Evolutionary conservation across 1,284 basidiomycete species (phyloP).

Genomic region (Puccinia triticina): DNA sequence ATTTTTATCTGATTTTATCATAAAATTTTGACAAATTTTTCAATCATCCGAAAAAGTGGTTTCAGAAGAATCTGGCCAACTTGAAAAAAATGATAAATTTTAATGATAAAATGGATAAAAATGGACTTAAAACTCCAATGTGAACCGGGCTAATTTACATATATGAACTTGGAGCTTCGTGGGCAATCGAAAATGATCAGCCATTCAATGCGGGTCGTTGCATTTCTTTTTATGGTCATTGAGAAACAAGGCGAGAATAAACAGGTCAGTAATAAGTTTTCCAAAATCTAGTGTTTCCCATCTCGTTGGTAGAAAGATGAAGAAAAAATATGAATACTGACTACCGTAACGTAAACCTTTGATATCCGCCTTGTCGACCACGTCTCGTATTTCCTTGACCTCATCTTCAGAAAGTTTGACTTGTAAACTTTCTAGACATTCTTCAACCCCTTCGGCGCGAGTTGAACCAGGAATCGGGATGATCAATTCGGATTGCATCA

Average conservation of each 20-base stretch:
- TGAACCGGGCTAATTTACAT: too few relatives aligned
- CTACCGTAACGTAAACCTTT: constrained; percentile 39
- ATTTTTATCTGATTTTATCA: too few relatives aligned
- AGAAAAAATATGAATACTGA: not conserved
- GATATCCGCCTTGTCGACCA: constrained; percentile 30
- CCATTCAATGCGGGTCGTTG: not conserved
- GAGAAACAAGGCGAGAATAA: not conserved
- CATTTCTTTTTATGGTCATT: not conserved
- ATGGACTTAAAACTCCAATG: too few relatives aligned
- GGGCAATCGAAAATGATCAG: not conserved
- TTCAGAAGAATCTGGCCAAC: too few relatives aligned
- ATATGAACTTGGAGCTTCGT: not conserved
- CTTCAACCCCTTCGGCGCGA: constrained; percentile 41
- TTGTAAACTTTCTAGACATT: constrained; percentile 22
- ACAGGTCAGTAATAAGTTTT: not conserved
- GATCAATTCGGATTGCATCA: constrained; percentile 59
- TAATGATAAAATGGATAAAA: too few relatives aligned
- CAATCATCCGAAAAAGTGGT: too few relatives aligned
- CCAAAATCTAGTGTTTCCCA: not conserved
- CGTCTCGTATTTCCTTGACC: not conserved
- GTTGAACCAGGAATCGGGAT: constrained; percentile 62
- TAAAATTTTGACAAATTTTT: too few relatives aligned
- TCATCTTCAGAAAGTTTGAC: constrained; percentile 27
- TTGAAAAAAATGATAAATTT: too few relatives aligned
- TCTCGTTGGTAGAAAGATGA: not conserved